Evolutionary conservation across 139 green algal genomes (phyloP).

Genomic region (Mesotaenium endlicherianum): DNA sequence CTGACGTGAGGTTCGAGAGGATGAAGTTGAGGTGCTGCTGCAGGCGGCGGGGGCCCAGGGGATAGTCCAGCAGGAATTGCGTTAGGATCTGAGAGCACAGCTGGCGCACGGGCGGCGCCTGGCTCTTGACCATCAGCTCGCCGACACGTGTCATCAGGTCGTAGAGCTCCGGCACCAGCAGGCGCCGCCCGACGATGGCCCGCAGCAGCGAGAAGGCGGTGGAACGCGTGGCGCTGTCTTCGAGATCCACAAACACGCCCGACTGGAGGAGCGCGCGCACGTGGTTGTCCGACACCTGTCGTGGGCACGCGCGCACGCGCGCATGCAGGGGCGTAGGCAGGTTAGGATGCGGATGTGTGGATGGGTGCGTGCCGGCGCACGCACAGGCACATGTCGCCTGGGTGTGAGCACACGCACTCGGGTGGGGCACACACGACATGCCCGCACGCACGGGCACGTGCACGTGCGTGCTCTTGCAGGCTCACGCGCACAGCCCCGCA

Average conservation of each 20-base stretch:
- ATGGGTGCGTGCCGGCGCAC: too few relatives aligned
- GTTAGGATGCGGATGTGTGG: too few relatives aligned
- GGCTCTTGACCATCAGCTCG: constrained; percentile 52
- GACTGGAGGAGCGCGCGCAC: constrained; percentile 69
- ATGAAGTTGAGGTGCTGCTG: constrained; percentile 75
- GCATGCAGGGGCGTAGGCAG: too few relatives aligned
- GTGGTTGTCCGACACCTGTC: constrained; percentile 63
- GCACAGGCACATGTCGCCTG: too few relatives aligned
- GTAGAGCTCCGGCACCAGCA: constrained; percentile 88
- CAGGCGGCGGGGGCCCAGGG: constrained; percentile 71
- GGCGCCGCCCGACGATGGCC: constrained; percentile 69
- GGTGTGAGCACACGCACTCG: too few relatives aligned
- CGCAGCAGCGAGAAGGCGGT: constrained; percentile 73
- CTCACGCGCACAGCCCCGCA: too few relatives aligned
- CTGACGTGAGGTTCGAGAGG: constrained; percentile 64
- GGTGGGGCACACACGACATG: too few relatives aligned
- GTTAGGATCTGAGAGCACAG: constrained; percentile 70
- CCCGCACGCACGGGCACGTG: too few relatives aligned
- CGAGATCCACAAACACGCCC: constrained; percentile 76
- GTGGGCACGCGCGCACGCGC: too few relatives aligned
- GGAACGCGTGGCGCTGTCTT: constrained; percentile 54
- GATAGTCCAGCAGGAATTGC: constrained; percentile 92
- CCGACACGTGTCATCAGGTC: constrained; percentile 83
- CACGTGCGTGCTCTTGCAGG: not conserved
- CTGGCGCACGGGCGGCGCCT: constrained; percentile 60